A percentile compares a stretch with the other conserved stretches of the same genome.
Conservation (phyloP, 2,329 filamentous ascomycete species). For the Aureobasidium uvarum region DNA sequence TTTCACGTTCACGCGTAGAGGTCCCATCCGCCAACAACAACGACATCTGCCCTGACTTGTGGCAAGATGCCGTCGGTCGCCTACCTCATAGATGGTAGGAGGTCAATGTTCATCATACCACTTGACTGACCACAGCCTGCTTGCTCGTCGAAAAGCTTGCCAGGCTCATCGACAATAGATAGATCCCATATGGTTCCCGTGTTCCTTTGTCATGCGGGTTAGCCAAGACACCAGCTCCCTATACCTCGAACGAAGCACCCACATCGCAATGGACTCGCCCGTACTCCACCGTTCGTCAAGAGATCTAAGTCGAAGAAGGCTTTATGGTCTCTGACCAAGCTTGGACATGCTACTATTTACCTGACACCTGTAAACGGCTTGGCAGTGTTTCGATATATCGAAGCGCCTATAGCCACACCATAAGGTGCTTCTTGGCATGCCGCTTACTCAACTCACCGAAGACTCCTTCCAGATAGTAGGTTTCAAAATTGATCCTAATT, state of each 20-base stretch:
- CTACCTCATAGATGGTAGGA: background rate
- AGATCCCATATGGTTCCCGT: no score
- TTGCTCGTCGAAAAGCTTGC: background rate
- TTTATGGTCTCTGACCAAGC: background rate
- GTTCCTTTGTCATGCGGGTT: background rate
- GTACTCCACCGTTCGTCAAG: background rate
- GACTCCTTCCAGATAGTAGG: background rate
- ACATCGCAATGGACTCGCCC: background rate
- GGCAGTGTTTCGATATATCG: background rate
- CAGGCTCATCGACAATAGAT: background rate
- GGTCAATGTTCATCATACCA: background rate
- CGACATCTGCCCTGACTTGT: background rate
- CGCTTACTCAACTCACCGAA: background rate
- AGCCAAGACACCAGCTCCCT: background rate
- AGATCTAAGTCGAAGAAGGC: background rate
- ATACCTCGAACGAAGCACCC: background rate
- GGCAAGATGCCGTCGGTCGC: background rate
- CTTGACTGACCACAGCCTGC: background rate
- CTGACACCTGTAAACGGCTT: background rate
- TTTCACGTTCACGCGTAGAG: no score
- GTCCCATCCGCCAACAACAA: background rate
- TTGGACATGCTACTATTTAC: background rate
- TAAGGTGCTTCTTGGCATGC: background rate
- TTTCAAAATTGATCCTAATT: background rate
- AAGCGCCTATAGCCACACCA: background rate